Base-by-base conservation (phyloP, 2,329 filamentous ascomycete species). In the Decorospora gaudefroyi region DNA sequence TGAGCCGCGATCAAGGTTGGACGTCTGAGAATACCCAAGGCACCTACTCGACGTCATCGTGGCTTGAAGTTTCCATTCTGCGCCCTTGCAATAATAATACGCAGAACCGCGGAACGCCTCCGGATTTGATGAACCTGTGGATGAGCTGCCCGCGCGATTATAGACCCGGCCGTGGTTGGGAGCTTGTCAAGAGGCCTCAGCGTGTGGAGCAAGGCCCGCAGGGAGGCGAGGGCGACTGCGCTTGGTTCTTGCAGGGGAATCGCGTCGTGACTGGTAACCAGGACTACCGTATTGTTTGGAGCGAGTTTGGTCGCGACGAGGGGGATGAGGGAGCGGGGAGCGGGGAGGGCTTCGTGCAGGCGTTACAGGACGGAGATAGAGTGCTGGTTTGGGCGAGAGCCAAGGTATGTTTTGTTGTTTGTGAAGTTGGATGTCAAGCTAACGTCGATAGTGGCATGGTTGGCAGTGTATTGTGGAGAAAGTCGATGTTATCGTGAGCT, bases 201-300 rank as follows among this genome's bases (percentile, higher is more conserved):
- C 33, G 36, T 4, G 54, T 49, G 8, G 26, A 48, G 22, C 48
- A 55, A 12, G 61, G 61, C 1, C 55, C 60, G 8, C 60, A 64
- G 28, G 55, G 45, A 9, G 56, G 55, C 6, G 62, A 65, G 21
- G 57, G 49, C 4, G 42, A 51, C 13, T 34, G 54, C 30, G 57
- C 64, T 3, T 70, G 67, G 67, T 65, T 62, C 49, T 22, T 70
- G 3, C 66, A 70, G 39, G 58, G 59, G 0, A 69, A 69, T 22
- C 46, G 56, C 4, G 66, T 69, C 6, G 57, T 58, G 15, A 42
- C 35, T 10, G 39, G 16, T 6, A 16, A 26, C 10, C 15, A 12
- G 3, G 36, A 42, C 9, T 64, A 65, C 33, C 34, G 33, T 5
- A 42, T 67, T 8, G 29, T 56, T 1, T 68, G 65, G 64, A 44